Base-by-base conservation (phyloP, 306 rosid genomes). In the Prunus kanzakura region DNA sequence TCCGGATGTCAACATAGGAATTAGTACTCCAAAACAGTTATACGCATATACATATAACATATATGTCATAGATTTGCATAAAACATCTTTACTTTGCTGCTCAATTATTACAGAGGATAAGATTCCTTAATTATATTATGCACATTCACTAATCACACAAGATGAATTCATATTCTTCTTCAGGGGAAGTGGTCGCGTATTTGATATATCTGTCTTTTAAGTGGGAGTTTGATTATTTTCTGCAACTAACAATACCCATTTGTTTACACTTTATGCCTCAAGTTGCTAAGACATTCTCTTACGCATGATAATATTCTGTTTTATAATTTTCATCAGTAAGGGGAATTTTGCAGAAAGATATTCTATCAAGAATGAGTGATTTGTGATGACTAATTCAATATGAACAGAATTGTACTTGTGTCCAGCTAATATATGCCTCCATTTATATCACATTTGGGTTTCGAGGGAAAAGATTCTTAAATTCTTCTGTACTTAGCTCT, bases 91-190 rank as follows among this genome's bases (percentile, higher is more conserved):
- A 16, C 35, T 69, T 82, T 43, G 67, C 64, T 62, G 12, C 80
- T 79, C 69, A 75, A 79, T 83, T 82, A 81, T 86, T 76, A 57
- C 3, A 29, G 22, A 72, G 79, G 78, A 84, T 71, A 79, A 64
- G 86, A 69, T 90, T 88, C 90, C 81, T 35, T 51, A 62, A 78
- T 73, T 64, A 75, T 71, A 77, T 80, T 76, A 79, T 80, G 76
- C 80, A 68, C 56, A 38, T 43, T 64, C 47, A 74, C 27, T 78
- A 52, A 75, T 71, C 75, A 52, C 62, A 45, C 35, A 60, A 67
- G 50, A n/a, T 55, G 11, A 22, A 25, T 46, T 75, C 78, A 69
- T 71, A 65, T 72, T 69, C 55, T 58, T 47, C 57, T 61, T 30
- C 56, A 72, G 73, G 66, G 46, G 75, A 78, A 76, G 6, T 46